Conservation (phyloP, 768 basidiomycete genomes). For the Favolaschia claudopus region DNA sequence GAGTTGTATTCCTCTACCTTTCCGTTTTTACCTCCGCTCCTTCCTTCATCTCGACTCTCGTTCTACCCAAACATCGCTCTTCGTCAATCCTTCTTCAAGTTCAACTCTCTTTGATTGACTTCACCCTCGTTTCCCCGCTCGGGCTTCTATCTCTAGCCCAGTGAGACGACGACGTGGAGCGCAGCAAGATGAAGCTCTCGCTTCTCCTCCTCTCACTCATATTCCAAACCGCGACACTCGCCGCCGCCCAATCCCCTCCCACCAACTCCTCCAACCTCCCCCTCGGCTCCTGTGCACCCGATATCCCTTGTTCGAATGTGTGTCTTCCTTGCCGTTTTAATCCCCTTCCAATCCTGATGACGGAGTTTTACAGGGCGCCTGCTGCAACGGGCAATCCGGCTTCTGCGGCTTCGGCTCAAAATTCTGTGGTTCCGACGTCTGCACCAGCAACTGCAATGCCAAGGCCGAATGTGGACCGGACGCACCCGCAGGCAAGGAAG, state of each 20-base stretch:
- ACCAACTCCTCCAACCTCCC: slow-evolving; percentile 8
- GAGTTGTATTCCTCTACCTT: too few relatives aligned
- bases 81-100: too few relatives aligned
- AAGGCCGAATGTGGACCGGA: slow-evolving; percentile 4
- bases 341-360: neutral
- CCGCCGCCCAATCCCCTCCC: neutral
- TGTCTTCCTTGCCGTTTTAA: too few relatives aligned
- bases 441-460: slow-evolving; percentile 10
- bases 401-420: slow-evolving; percentile 4
- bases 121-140: too few relatives aligned
- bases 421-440: slow-evolving; percentile 1
- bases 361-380: neutral
- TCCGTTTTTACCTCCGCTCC: too few relatives aligned
- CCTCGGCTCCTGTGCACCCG: slow-evolving; percentile 11
- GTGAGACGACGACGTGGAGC: too few relatives aligned
- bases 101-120: too few relatives aligned
- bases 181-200: too few relatives aligned
- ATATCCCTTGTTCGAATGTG: slow-evolving; percentile 14
- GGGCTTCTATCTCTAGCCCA: too few relatives aligned
- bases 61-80: too few relatives aligned
- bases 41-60: too few relatives aligned
- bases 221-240: neutral
- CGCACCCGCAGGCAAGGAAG: neutral
- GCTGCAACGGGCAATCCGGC: slow-evolving; percentile 5
- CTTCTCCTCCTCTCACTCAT: neutral